Evolutionary conservation across 2,329 filamentous ascomycete genomes (phyloP).

Genomic region (Fusarium miscanthi): DNA sequence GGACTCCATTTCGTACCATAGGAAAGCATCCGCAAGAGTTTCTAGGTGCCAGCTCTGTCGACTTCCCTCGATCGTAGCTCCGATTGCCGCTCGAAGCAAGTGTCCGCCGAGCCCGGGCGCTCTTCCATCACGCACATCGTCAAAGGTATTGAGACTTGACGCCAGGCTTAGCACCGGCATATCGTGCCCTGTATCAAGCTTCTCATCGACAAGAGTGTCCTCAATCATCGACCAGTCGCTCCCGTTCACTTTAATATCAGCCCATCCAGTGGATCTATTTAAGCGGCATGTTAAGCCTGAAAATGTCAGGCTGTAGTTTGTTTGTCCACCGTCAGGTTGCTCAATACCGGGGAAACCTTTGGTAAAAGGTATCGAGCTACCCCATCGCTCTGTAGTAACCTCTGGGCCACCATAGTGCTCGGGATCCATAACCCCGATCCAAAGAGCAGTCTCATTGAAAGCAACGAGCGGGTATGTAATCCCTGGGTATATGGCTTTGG

Average conservation of each 20-base stretch:
- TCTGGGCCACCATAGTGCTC: neutral
- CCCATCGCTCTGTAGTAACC: neutral
- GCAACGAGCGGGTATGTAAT: conserved; percentile 13
- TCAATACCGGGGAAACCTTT: neutral
- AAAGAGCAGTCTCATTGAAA: neutral
- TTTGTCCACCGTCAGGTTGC: neutral
- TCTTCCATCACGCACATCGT: neutral
- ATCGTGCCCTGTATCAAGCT: neutral
- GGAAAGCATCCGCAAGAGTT: conserved; percentile 22
- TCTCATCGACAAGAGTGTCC: neutral
- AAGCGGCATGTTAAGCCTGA: conserved; percentile 15
- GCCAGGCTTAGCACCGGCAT: neutral
- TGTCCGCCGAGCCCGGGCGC: conserved; percentile 18
- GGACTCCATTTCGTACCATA: conserved; percentile 24
- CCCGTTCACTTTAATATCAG: conserved; percentile 10
- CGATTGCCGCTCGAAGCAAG: conserved; percentile 2
- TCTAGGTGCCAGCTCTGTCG: conserved; percentile 6
- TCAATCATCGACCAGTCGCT: conserved; percentile 5
- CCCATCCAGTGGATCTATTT: conserved; percentile 13
- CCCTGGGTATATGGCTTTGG: neutral
- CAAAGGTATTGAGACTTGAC: neutral
- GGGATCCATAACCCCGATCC: conserved; percentile 13
- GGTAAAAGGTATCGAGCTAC: neutral
- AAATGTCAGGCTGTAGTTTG: conserved; percentile 3
- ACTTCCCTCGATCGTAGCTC: neutral